Evolutionary conservation across 2,329 filamentous ascomycete genomes (phyloP).

Genomic region (Colletotrichum liriopes): DNA sequence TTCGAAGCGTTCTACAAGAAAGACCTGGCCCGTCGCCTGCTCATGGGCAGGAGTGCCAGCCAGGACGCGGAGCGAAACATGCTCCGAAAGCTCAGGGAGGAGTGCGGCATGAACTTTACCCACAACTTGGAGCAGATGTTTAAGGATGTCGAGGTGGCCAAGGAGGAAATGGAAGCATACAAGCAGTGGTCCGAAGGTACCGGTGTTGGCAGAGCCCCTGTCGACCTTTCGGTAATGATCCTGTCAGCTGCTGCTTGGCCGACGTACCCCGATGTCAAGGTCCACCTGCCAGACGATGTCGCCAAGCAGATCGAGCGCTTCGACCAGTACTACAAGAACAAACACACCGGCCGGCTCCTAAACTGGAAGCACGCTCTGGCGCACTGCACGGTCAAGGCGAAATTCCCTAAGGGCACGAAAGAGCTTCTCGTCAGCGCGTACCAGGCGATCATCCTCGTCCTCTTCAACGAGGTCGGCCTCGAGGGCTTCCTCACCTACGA

Average conservation of each 20-base stretch:
- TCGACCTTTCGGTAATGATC: constrained; percentile 90
- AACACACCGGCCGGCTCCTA: constrained; percentile 89
- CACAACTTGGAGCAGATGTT: constrained; percentile 99
- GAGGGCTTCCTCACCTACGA: constrained; percentile 80
- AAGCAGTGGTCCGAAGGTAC: constrained; percentile 68
- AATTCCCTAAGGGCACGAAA: constrained; percentile 85
- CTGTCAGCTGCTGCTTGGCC: constrained; percentile 96
- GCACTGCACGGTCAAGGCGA: constrained; percentile 87
- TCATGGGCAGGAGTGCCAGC: constrained; percentile 94
- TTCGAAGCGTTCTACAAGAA: constrained; percentile 99
- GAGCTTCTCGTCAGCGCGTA: constrained; percentile 93
- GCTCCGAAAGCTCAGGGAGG: constrained; percentile 90
- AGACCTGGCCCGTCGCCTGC: constrained; percentile 88
- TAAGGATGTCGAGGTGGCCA: constrained; percentile 94
- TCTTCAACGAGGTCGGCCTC: constrained; percentile 83
- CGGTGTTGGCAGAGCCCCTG: constrained; percentile 56
- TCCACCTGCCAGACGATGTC: constrained; percentile 84
- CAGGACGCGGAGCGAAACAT: constrained; percentile 97
- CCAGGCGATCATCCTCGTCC: constrained; percentile 89
- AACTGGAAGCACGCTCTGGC: constrained; percentile 95
- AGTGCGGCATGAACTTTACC: constrained; percentile 95
- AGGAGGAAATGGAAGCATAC: constrained; percentile 94
- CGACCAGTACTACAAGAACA: constrained; percentile 87
- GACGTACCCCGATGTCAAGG: constrained; percentile 81
- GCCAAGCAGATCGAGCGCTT: constrained; percentile 85